Conservation (phyloP, 2,329 filamentous ascomycete genomes). For the Zymoseptoria brevis region DNA sequence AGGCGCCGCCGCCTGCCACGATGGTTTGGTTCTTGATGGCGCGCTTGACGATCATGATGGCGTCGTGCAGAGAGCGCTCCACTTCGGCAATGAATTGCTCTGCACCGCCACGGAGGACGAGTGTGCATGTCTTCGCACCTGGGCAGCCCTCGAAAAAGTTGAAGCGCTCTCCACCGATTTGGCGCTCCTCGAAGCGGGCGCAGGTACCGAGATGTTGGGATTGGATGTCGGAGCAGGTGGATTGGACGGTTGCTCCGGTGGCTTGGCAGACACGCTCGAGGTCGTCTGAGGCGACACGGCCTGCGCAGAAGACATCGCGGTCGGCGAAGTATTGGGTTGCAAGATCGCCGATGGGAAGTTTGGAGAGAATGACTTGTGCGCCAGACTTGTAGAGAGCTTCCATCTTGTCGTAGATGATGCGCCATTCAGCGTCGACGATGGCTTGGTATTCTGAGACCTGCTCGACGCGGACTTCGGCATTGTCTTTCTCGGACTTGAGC, state of each 20-base stretch:
- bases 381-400: constrained; percentile 90
- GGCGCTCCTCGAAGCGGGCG: constrained; percentile 84
- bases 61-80: constrained; percentile 93
- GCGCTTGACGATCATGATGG: constrained; percentile 99
- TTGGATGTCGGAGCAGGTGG: constrained; percentile 92
- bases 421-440: constrained; percentile 98
- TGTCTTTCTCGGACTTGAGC: constrained; percentile 98
- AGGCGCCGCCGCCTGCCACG: constrained; percentile 88
- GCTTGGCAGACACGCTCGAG: constrained; percentile 95
- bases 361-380: constrained; percentile 94
- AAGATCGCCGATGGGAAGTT: constrained; percentile 92
- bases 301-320: constrained; percentile 95
- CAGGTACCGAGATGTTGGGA: constrained; percentile 83
- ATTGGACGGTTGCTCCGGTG: constrained; percentile 85
- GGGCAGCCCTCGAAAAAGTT: constrained; percentile 98
- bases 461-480: constrained; percentile 94
- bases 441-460: constrained; percentile 99
- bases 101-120: constrained; percentile 88
- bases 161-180: constrained; percentile 95
- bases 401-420: constrained; percentile 99
- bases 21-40: constrained; percentile 91
- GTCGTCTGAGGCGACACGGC: constrained; percentile 82
- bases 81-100: constrained; percentile 99
- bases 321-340: constrained; percentile 95
- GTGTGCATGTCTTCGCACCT: constrained; percentile 90